Percentiles rank a stretch among this genome's conserved stretches.
Conservation (phyloP, 2,329 filamentous ascomycete species). For the Diplodia sapinea region DNA sequence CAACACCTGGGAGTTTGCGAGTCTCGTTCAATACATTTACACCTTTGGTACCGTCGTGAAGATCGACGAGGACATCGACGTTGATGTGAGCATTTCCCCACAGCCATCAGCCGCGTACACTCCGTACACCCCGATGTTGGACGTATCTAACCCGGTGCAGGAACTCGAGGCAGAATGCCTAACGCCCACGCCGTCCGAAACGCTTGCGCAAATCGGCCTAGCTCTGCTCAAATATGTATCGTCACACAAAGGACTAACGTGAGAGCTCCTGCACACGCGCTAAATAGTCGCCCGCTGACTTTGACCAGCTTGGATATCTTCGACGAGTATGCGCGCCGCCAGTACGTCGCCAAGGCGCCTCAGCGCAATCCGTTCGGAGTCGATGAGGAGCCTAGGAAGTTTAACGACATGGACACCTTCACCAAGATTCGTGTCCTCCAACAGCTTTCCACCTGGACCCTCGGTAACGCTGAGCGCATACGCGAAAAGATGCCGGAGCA, state of each 20-base stretch:
- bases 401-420: constrained; percentile 80
- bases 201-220: constrained; percentile 81
- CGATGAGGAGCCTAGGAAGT: constrained; percentile 73
- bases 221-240: constrained; percentile 90
- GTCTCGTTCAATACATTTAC: constrained; percentile 90
- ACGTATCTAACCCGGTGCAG: constrained; percentile 57
- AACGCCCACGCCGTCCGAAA: constrained; percentile 72
- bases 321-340: constrained; percentile 88
- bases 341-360: constrained; percentile 83
- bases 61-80: constrained; percentile 84
- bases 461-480: constrained; percentile 85
- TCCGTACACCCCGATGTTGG: constrained; percentile 34
- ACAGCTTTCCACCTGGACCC: constrained; percentile 86
- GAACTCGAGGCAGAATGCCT: constrained; percentile 88
- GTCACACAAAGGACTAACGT: constrained; percentile 91
- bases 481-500: constrained; percentile 84
- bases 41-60: constrained; percentile 89
- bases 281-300: constrained; percentile 36
- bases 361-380: constrained; percentile 83
- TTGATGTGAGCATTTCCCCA: constrained; percentile 70
- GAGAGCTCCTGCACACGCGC: constrained; percentile 49
- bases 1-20: constrained; percentile 95
- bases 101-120: not conserved
- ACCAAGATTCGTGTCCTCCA: constrained; percentile 84
- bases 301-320: constrained; percentile 76